Conservation (phyloP, 2,329 filamentous ascomycete genomes). For the Westerdykella sp. region DNA sequence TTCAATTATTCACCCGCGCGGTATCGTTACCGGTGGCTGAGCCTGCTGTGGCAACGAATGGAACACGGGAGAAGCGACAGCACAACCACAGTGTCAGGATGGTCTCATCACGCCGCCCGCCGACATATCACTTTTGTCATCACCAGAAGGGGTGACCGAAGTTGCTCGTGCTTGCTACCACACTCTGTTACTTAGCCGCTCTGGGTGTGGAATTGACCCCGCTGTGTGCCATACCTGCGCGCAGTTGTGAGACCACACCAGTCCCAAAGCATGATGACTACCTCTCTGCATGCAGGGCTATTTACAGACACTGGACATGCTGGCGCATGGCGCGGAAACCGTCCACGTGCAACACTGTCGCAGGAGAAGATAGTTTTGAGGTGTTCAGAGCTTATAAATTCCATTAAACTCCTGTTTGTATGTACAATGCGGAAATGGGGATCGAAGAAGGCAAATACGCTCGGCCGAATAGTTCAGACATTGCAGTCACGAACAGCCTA, state of each 20-base stretch:
- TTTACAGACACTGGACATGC: neutral
- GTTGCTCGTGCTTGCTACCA: constrained; percentile 3
- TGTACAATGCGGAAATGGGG: no score
- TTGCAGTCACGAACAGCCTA: constrained; percentile 31
- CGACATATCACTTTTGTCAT: constrained; percentile 9
- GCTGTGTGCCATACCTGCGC: constrained; percentile 2
- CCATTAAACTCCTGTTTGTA: no score
- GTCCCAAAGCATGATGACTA: constrained; percentile 8
- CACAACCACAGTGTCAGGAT: neutral
- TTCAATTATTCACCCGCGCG: constrained; percentile 27
- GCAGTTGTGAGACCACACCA: constrained; percentile 6
- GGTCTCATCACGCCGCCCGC: constrained; percentile 10
- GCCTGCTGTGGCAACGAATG: constrained; percentile 25
- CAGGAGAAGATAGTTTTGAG: no score
- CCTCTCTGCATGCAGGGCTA: neutral
- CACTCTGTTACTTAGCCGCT: neutral
- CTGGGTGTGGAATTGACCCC: constrained; percentile 5
- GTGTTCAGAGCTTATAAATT: no score
- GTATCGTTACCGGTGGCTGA: constrained; percentile 14
- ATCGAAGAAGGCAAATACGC: no score
- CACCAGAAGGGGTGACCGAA: constrained; percentile 13
- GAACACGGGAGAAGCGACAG: constrained; percentile 19
- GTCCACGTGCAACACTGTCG: neutral
- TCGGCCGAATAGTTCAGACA: no score
- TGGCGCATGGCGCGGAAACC: neutral